Conservation (phyloP, 2,329 filamentous ascomycete genomes). For the Chrysoporthe puriensis region DNA sequence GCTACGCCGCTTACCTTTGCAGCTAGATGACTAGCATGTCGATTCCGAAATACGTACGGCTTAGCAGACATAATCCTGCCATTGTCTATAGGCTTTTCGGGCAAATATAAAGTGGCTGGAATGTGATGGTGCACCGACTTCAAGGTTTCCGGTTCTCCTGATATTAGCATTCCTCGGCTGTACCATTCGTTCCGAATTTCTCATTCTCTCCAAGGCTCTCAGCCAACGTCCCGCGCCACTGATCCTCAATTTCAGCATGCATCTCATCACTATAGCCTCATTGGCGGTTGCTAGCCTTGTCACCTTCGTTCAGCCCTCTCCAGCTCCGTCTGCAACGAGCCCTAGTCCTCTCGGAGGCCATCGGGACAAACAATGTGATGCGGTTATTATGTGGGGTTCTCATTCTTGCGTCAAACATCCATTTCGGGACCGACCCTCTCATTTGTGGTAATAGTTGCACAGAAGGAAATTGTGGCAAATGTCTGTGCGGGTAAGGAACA, state of each 20-base stretch:
- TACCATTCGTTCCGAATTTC: too few species aligned
- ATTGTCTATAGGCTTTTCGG: background rate
- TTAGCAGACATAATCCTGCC: background rate
- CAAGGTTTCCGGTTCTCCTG: too few species aligned
- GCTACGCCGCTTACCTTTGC: background rate
- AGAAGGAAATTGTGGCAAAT: background rate
- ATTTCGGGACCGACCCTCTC: background rate
- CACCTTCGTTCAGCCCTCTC: background rate
- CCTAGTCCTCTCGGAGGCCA: background rate
- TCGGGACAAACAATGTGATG: background rate
- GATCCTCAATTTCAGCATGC: background rate
- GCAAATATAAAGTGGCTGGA: background rate
- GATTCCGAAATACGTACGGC: background rate
- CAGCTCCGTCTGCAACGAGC: background rate
- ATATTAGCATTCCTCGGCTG: background rate
- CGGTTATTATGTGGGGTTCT: background rate
- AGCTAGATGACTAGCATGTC: background rate
- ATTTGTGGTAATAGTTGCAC: background rate
- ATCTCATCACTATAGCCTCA: background rate
- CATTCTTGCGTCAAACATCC: background rate
- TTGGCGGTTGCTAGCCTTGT: background rate
- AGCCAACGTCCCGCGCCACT: background rate
- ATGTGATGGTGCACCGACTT: background rate
- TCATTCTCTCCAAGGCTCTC: background rate
- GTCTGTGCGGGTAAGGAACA: constrained; percentile 1